A percentile compares a stretch with the other conserved stretches of the same genome.
These are phyloP conservation scores for Penicillium brevicompactum DNA, from an alignment of 2,329 filamentous ascomycete species.

Conservation along the genomic window DNA sequence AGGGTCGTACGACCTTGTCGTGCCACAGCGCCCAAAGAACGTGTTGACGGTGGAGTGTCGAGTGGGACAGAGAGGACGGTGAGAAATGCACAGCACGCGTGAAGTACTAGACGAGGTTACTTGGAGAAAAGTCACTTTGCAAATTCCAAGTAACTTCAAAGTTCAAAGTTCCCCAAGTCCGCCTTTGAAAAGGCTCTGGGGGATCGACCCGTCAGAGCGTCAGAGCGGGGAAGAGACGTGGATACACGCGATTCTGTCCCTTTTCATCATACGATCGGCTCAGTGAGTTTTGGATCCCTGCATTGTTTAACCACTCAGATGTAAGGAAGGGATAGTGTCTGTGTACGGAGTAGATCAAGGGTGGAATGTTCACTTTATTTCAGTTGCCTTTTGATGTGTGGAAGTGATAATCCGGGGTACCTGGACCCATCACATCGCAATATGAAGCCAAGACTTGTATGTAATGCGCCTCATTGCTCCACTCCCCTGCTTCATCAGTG, in stretches of 20 bases:
- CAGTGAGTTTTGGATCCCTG: background rate
- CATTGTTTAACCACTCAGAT: background rate
- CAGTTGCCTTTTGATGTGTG: background rate
- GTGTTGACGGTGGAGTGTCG: background rate
- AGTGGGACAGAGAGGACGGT: background rate
- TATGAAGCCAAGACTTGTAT: too few relatives aligned
- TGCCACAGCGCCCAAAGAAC: background rate
- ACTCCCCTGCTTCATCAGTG: conserved; percentile 9
- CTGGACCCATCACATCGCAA: too few relatives aligned
- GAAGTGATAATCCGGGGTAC: background rate
- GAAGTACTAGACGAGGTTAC: too few relatives aligned
- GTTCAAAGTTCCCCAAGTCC: too few relatives aligned
- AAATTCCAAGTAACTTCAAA: too few relatives aligned
- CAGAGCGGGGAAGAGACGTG: conserved; percentile 21
- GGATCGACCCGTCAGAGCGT: conserved; percentile 25
- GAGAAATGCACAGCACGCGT: background rate
- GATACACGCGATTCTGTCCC: background rate
- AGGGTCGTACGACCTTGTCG: background rate
- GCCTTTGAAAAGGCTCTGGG: conserved; percentile 1
- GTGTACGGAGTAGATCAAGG: background rate
- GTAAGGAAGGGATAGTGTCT: conserved; percentile 21
- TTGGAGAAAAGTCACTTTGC: too few relatives aligned
- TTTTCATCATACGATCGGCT: too few relatives aligned
- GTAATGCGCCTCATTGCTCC: background rate
- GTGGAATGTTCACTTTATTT: conserved; percentile 14